Base-by-base conservation (phyloP, 805 yeast genomes). In the Candida manassasensis region DNA sequence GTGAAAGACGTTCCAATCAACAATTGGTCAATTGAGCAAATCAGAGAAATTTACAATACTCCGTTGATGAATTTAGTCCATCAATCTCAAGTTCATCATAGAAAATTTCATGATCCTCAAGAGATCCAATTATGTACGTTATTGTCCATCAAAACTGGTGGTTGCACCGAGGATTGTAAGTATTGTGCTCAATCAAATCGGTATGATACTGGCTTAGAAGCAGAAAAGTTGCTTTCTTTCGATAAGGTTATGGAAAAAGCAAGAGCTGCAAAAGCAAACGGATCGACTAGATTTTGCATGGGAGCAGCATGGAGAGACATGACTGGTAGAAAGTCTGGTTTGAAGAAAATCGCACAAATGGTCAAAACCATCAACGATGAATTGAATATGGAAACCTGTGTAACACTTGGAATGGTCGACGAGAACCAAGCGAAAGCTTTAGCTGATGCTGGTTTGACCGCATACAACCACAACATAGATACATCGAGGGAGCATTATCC, bases 261-360 rank as follows among this genome's bases (percentile, higher is more conserved):
- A 1, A 61, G 58, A 36, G 70, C 68, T 34, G 89, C 93, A 9
- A 79, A 80, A 47, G 61, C 47, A 4, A 81, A 82, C 44, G 90
- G 90, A 0, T 72, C 83, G 1, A 84, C 93, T 0, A 66, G 93
- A 44, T 84, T 84, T 52, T 84, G 93, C 52, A 74, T 84, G 79
- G 93, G 93, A 31, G 86, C 90, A 8, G 93, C 93, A 2, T 84
- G 90, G 93, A 71, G 93, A 53, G 90, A 82, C 42, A 84, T 84
- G 93, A 63, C 65, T 32, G 90, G 93, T 12, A 65, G 93, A 32
- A 83, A 81, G 54, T 71, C 77, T 12, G 86, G 82, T 1, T 52
- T 84, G 42, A 73, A 69, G 39, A 73, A 65, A 41, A 81, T 84
- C 38, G 62, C 75, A 17, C 73, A 75, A 34, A 83, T 84, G 89